phyloP scores from a whole-genome alignment of 768 basidiomycete species.

The Clathrus columnatus region DNA sequence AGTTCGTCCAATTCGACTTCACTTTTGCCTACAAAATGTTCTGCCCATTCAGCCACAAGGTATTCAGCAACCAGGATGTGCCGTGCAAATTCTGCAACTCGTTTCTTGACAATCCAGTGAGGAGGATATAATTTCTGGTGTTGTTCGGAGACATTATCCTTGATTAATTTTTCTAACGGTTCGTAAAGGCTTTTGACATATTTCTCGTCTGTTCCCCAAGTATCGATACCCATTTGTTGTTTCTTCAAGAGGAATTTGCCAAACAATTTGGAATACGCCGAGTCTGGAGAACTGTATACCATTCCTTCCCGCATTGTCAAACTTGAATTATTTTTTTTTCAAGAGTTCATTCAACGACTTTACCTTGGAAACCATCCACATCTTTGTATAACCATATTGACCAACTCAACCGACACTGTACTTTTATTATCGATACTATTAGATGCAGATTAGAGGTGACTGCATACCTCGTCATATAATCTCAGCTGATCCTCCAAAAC shows the following conservation, averaged over 20 bases:
- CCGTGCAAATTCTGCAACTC: slow-evolving; percentile 51
- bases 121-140: slow-evolving; percentile 57
- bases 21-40: slow-evolving; percentile 52
- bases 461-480: slow-evolving; percentile 53
- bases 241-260: slow-evolving; percentile 66
- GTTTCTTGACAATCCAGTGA: slow-evolving; percentile 50
- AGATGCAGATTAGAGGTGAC: background rate
- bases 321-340: no score
- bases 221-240: slow-evolving; percentile 65
- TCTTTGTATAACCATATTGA: slow-evolving; percentile 87
- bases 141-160: slow-evolving; percentile 35
- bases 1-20: slow-evolving; percentile 59
- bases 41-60: slow-evolving; percentile 65
- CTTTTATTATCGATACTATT: background rate
- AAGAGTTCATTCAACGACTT: background rate
- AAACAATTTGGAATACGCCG: slow-evolving; percentile 66
- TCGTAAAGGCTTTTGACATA: slow-evolving; percentile 50
- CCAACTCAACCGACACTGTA: slow-evolving; percentile 60
- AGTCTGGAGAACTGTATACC: slow-evolving; percentile 61
- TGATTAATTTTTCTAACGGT: slow-evolving; percentile 56
- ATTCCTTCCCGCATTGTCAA: no score
- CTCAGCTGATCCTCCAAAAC: slow-evolving; percentile 67
- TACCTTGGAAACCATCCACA: slow-evolving; percentile 40
- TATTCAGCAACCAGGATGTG: slow-evolving; percentile 65
- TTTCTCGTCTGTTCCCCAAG: slow-evolving; percentile 66